These are phyloP conservation scores for Amborella trichopoda DNA, from an alignment of 164 flowering plant species.

Conservation along the genomic window DNA sequence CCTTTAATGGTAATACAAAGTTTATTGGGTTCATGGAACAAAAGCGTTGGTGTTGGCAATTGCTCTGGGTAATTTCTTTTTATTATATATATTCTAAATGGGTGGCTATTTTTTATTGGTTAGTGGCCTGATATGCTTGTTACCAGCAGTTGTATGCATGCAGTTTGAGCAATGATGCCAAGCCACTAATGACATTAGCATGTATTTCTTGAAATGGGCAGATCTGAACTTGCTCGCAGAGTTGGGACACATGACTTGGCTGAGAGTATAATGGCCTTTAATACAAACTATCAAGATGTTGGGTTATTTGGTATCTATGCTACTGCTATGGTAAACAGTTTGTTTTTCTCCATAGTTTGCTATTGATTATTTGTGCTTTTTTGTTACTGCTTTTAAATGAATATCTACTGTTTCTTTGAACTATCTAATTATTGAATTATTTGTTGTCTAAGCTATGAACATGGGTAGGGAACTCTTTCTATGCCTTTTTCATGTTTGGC, in stretches of 20 bases:
- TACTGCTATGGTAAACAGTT: constrained; percentile 65
- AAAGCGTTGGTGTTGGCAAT: constrained; percentile 56
- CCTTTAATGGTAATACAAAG: constrained; percentile 83
- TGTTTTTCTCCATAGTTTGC: no score
- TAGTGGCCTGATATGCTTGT: neutral
- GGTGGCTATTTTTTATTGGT: neutral
- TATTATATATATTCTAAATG: no score
- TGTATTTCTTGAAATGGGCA: no score
- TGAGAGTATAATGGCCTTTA: constrained; percentile 63
- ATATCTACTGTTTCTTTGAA: no score
- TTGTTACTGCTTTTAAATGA: no score
- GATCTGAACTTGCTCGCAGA: constrained; percentile 87
- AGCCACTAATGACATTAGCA: no score
- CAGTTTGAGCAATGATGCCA: neutral
- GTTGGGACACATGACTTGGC: constrained; percentile 79
- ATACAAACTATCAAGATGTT: constrained; percentile 56
- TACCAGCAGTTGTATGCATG: neutral
- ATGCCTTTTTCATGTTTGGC: no score
- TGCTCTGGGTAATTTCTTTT: constrained; percentile 65
- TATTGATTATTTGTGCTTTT: no score
- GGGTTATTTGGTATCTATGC: constrained; percentile 90
- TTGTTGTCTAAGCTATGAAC: no score
- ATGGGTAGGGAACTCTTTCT: no score
- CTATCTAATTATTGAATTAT: no score
- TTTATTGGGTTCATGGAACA: constrained; percentile 81